phyloP scores from a whole-genome alignment of 768 basidiomycete genomes.

The Tylopilus vinaceipallidus region DNA sequence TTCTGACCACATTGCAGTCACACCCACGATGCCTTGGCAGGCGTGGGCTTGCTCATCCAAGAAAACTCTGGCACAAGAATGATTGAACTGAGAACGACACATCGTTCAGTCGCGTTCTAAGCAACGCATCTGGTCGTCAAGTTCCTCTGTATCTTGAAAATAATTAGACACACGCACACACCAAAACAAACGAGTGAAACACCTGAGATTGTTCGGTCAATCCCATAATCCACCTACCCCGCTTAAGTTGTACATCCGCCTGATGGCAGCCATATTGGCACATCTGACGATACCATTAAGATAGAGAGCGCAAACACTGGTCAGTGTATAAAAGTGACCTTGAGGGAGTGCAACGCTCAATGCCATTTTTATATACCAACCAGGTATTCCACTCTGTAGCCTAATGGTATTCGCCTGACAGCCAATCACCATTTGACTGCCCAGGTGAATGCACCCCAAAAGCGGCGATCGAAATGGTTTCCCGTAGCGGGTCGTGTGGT shows the following conservation, averaged over 20 bases:
- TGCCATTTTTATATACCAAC: neutral
- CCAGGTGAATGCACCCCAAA: neutral
- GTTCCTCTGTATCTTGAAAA: no score
- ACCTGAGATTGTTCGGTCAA: no score
- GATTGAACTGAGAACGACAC: no score
- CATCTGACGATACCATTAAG: neutral
- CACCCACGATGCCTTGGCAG: no score
- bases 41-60: no score
- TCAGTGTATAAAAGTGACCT: neutral
- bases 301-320: neutral
- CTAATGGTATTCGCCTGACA: neutral
- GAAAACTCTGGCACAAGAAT: no score
- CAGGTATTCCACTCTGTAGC: neutral
- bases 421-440: neutral
- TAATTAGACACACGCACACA: no score
- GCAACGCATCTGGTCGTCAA: no score
- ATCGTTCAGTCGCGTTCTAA: no score
- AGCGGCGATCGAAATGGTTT: slow-evolving; percentile 8
- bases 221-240: no score
- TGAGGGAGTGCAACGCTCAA: neutral
- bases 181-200: no score
- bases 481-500: neutral
- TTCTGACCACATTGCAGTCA: no score
- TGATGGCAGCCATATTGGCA: slow-evolving; percentile 1
- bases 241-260: neutral